A percentile compares a stretch with the other conserved stretches of the same genome.
Evolutionary conservation across 2,329 filamentous ascomycete species (phyloP).

Genomic region (Fonsecaea erecta): DNA sequence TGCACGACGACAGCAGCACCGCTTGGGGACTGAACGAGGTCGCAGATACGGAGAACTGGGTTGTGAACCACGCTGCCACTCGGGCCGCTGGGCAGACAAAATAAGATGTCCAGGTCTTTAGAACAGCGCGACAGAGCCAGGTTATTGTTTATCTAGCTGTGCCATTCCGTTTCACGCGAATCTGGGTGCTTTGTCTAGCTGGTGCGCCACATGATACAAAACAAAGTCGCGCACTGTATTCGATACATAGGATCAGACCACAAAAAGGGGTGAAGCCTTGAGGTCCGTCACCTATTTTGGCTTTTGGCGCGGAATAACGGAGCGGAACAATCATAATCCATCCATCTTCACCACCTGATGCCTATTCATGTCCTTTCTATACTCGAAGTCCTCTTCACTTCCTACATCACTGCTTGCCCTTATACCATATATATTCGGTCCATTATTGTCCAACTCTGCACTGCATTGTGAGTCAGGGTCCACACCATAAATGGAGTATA

Average conservation of each 20-base stretch:
- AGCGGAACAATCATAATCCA: background rate
- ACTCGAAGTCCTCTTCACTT: background rate
- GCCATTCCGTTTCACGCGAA: background rate
- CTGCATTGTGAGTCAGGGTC: background rate
- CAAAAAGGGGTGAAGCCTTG: background rate
- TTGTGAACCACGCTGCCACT: constrained; percentile 27
- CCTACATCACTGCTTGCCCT: background rate
- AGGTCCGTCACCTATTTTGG: background rate
- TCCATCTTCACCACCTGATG: background rate
- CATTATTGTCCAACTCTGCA: background rate
- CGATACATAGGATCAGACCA: background rate
- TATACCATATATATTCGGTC: background rate
- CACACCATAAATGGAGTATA: background rate
- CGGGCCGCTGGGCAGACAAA: constrained; percentile 18
- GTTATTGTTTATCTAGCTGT: background rate
- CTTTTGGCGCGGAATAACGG: too few relatives aligned
- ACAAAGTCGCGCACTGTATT: background rate
- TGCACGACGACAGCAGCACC: constrained; percentile 54
- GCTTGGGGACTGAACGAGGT: constrained; percentile 52
- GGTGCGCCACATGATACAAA: background rate
- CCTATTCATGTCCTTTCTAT: background rate
- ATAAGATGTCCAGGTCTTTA: background rate
- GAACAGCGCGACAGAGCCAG: background rate
- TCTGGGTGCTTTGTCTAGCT: background rate
- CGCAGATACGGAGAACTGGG: constrained; percentile 26